phyloP scores from a whole-genome alignment of 2,329 filamentous ascomycete species.

The Scedosporium boydii region DNA sequence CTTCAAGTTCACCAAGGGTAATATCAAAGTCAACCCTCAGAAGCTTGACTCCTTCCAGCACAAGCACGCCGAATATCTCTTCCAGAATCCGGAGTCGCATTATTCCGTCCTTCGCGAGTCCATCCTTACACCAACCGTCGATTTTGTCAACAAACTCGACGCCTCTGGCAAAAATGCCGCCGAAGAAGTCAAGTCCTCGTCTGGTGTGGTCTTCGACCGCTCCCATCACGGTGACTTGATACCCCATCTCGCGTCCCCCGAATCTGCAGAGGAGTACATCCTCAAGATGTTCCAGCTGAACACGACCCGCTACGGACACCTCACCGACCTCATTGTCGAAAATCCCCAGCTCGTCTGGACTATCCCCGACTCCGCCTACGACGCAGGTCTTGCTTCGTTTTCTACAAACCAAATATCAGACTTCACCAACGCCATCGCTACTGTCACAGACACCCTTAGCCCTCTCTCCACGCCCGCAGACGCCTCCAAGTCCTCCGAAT shows the following conservation, averaged over 20 bases:
- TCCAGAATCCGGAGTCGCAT: constrained; percentile 10
- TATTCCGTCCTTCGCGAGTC: not conserved
- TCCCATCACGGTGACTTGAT: not conserved
- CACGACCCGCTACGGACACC: constrained; percentile 9
- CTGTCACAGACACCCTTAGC: not conserved
- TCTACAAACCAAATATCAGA: not conserved
- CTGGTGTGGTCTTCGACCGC: not conserved
- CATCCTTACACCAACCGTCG: not conserved
- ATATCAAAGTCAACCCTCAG: constrained; percentile 69
- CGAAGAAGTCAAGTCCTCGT: not conserved
- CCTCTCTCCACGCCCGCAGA: not conserved
- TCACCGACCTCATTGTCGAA: constrained; percentile 14
- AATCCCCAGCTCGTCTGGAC: constrained; percentile 30
- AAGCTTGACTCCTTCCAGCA: constrained; percentile 77
- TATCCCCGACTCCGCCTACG: constrained; percentile 20
- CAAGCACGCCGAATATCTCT: constrained; percentile 40
- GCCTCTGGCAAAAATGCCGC: not conserved
- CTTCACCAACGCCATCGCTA: constrained; percentile 6
- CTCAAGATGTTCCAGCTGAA: constrained; percentile 7
- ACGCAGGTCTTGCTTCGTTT: not conserved
- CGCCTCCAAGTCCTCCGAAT: constrained; percentile 14
- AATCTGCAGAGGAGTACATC: constrained; percentile 5
- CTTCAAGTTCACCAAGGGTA: constrained; percentile 82
- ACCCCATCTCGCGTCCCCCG: not conserved
- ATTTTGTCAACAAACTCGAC: not conserved